Percentiles rank a stretch among this genome's conserved stretches.
Conservation (phyloP, 2,329 filamentous ascomycete genomes). For the Hawksworthiomyces lignivorus region DNA sequence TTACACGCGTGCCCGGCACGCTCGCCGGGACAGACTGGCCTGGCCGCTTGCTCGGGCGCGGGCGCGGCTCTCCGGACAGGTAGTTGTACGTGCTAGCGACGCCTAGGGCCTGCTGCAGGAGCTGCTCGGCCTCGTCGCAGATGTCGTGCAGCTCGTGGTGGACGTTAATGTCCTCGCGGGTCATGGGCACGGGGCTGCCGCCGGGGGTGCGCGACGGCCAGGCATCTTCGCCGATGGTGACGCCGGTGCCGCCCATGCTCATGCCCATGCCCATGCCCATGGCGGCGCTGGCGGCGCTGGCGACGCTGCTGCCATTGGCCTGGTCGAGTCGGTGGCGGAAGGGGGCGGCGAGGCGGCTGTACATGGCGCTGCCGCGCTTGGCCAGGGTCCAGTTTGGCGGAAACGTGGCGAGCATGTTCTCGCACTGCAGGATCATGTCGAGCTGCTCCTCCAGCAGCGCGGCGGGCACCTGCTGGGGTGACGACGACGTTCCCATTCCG, state of each 20-base stretch:
- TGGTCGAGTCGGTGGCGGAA: constrained; percentile 5
- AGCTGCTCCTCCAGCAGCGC: constrained; percentile 8
- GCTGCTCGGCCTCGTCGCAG: constrained; percentile 11
- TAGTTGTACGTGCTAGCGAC: constrained; percentile 10
- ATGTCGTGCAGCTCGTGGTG: constrained; percentile 6
- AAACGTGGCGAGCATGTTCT: constrained; percentile 6
- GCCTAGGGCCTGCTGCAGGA: constrained; percentile 5
- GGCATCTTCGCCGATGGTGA: no score
- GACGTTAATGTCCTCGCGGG: background rate
- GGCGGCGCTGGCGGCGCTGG: no score
- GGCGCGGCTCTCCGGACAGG: constrained; percentile 7
- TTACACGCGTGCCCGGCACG: background rate
- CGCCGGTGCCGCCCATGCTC: background rate
- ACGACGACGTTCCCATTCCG: no score
- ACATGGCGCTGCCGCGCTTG: constrained; percentile 1
- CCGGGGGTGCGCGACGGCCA: no score
- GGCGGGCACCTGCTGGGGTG: no score
- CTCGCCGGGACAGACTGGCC: background rate
- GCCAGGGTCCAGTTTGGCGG: constrained; percentile 6
- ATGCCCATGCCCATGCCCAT: no score
- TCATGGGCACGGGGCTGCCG: no score
- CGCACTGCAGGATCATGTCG: constrained; percentile 9
- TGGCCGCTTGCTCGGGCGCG: background rate
- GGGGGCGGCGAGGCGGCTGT: background rate
- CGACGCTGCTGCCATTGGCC: no score